Evolutionary conservation across 1,139 yeast species (phyloP).

Genomic region (Torulaspora globosa): DNA sequence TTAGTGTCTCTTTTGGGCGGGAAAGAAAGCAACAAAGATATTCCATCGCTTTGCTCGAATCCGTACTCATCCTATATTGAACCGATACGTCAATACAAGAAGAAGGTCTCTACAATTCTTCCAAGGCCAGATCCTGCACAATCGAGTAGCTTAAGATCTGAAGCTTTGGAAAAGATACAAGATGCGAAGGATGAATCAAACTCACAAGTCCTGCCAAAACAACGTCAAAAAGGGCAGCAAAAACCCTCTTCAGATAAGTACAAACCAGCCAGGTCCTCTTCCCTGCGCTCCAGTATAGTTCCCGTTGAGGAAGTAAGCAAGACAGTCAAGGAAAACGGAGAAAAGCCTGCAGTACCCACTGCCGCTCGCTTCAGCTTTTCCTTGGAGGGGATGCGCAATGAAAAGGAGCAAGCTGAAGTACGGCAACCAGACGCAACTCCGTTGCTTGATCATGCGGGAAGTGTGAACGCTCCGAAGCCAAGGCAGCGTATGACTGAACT

Average conservation of each 20-base stretch:
- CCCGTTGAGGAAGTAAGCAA: slow-evolving; percentile 16
- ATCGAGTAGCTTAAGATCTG: slow-evolving; percentile 10
- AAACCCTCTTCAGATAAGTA: slow-evolving; percentile 27
- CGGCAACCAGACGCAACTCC: background rate
- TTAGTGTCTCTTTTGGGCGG: slow-evolving; percentile 59
- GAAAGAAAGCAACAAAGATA: slow-evolving; percentile 24
- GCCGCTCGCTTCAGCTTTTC: slow-evolving; percentile 2
- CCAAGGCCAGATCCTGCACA: slow-evolving; percentile 7
- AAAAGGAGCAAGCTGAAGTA: background rate
- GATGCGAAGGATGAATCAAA: slow-evolving; percentile 7
- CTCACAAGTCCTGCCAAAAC: slow-evolving; percentile 8
- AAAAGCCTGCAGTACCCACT: slow-evolving; percentile 11
- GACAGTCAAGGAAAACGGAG: slow-evolving; percentile 4
- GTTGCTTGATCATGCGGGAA: no score
- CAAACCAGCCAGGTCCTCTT: slow-evolving; percentile 39
- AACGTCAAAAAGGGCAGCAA: slow-evolving; percentile 3
- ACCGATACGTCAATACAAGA: slow-evolving; percentile 29
- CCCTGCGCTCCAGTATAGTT: slow-evolving; percentile 36
- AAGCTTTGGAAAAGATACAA: slow-evolving; percentile 14
- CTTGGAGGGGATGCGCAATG: slow-evolving; percentile 1
- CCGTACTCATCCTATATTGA: slow-evolving; percentile 46
- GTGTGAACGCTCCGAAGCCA: background rate
- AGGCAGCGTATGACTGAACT: background rate
- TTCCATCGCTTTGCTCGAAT: slow-evolving; percentile 43
- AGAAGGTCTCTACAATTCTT: slow-evolving; percentile 4